phyloP scores from a whole-genome alignment of 805 yeast genomes.

The Komagataella pastoris region DNA sequence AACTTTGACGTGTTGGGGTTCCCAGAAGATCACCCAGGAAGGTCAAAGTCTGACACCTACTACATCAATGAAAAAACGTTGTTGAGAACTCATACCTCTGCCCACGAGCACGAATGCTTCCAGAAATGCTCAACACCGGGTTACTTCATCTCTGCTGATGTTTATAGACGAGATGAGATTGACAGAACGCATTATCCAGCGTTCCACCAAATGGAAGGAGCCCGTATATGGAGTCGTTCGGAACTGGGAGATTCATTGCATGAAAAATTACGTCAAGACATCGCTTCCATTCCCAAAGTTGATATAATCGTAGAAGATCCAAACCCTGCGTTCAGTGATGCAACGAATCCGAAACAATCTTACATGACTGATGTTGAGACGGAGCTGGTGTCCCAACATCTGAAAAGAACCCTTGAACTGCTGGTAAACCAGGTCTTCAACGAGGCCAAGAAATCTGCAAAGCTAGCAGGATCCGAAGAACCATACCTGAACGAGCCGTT shows the following conservation, averaged over 20 bases:
- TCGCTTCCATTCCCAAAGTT: slow-evolving; percentile 50
- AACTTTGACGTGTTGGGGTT: slow-evolving; percentile 91
- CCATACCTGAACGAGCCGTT: slow-evolving; percentile 61
- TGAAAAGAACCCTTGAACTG: slow-evolving; percentile 77
- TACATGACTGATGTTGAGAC: slow-evolving; percentile 63
- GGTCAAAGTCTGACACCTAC: slow-evolving; percentile 87
- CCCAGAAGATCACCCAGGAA: slow-evolving; percentile 85
- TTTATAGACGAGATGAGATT: slow-evolving; percentile 88
- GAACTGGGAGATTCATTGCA: slow-evolving; percentile 22
- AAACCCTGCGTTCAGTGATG: slow-evolving; percentile 33
- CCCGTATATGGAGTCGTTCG: slow-evolving; percentile 62
- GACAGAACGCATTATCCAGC: slow-evolving; percentile 96
- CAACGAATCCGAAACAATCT: slow-evolving; percentile 66
- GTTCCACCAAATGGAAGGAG: slow-evolving; percentile 97
- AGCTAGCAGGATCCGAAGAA: slow-evolving; percentile 43
- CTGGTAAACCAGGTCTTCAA: slow-evolving; percentile 75
- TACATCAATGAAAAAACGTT: slow-evolving; percentile 64
- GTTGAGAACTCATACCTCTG: slow-evolving; percentile 90
- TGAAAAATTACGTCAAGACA: slow-evolving; percentile 38
- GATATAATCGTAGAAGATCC: slow-evolving; percentile 73
- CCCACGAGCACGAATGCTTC: slow-evolving; percentile 88
- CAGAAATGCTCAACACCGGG: slow-evolving; percentile 59
- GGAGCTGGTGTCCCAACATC: slow-evolving; percentile 55
- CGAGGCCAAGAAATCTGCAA: slow-evolving; percentile 50
- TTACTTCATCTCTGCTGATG: slow-evolving; percentile 89